phyloP scores from a whole-genome alignment of 2,329 filamentous ascomycete genomes.

The Capronia epimyces region DNA sequence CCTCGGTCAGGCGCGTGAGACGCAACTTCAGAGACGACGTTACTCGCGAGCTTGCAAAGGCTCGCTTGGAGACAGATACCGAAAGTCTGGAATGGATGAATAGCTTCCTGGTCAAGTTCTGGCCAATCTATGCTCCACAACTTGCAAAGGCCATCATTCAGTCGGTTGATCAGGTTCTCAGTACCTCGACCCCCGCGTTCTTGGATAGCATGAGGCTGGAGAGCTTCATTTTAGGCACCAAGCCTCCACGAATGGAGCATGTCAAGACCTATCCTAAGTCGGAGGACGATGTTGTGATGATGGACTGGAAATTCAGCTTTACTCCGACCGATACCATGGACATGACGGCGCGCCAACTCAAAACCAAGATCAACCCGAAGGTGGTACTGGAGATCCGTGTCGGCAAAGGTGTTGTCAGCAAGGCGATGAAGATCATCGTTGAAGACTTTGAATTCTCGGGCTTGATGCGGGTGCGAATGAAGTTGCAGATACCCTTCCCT shows the following conservation, averaged over 20 bases:
- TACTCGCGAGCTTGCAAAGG: conserved; percentile 79
- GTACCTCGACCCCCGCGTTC: conserved; percentile 83
- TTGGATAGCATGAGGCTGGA: conserved; percentile 90
- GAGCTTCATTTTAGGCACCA: conserved; percentile 87
- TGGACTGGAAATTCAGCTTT: conserved; percentile 99
- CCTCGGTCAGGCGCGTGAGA: conserved; percentile 84
- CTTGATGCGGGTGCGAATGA: conserved; percentile 94
- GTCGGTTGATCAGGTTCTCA: conserved; percentile 92
- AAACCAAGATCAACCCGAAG: conserved; percentile 96
- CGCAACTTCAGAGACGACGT: conserved; percentile 96
- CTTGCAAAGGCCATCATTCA: conserved; percentile 87
- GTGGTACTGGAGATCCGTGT: conserved; percentile 90
- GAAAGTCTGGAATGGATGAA: conserved; percentile 99
- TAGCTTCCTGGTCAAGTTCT: conserved; percentile 96
- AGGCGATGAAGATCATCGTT: conserved; percentile 93
- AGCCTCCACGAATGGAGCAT: conserved; percentile 92
- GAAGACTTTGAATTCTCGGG: conserved; percentile 96
- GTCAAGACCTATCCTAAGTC: conserved; percentile 97
- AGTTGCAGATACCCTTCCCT: conserved; percentile 91
- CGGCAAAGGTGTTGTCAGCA: conserved; percentile 94
- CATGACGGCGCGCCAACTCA: conserved; percentile 81
- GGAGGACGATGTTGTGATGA: conserved; percentile 90
- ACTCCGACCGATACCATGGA: conserved; percentile 91
- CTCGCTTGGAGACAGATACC: conserved; percentile 78
- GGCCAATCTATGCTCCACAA: conserved; percentile 96